These are phyloP conservation scores for Naganishia randhawae DNA, from an alignment of 768 basidiomycete genomes.

Conservation along the genomic window DNA sequence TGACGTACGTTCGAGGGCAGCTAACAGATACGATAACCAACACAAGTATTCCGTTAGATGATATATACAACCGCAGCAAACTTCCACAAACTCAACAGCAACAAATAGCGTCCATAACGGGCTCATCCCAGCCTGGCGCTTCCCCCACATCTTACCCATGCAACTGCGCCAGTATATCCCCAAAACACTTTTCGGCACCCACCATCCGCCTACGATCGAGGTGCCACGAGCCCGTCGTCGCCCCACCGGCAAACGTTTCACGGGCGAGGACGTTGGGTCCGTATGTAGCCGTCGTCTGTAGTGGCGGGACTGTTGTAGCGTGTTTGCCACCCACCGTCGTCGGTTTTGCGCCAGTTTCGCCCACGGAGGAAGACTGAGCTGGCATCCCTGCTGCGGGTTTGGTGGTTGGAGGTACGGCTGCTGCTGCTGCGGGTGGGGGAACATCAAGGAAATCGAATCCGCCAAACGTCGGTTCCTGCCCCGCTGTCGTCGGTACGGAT, in stretches of 20 bases:
- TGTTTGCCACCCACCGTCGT: no score
- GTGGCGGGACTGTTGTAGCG: not conserved
- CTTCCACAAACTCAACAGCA: no score
- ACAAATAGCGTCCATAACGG: no score
- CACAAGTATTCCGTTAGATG: no score
- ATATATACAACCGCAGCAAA: no score
- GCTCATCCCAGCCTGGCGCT: no score
- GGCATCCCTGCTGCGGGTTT: not conserved
- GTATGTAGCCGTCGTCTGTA: no score
- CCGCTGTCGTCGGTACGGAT: no score
- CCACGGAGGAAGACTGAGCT: not conserved
- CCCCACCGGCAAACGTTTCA: constrained; percentile 29
- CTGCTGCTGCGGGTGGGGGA: not conserved
- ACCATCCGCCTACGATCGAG: constrained; percentile 23
- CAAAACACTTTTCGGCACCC: constrained; percentile 22
- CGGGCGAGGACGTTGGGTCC: constrained; percentile 24
- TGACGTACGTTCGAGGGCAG: no score
- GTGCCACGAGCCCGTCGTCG: constrained; percentile 27
- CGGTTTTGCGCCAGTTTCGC: not conserved
- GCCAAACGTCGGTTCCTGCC: constrained; percentile 5
- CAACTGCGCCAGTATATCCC: constrained; percentile 15
- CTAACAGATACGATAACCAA: no score
- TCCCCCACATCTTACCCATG: not conserved
- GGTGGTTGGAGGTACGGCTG: not conserved
- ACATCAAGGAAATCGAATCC: constrained; percentile 6